Evolutionary conservation across 2,329 filamentous ascomycete species (phyloP).

Genomic region (Penicillium thymicola): DNA sequence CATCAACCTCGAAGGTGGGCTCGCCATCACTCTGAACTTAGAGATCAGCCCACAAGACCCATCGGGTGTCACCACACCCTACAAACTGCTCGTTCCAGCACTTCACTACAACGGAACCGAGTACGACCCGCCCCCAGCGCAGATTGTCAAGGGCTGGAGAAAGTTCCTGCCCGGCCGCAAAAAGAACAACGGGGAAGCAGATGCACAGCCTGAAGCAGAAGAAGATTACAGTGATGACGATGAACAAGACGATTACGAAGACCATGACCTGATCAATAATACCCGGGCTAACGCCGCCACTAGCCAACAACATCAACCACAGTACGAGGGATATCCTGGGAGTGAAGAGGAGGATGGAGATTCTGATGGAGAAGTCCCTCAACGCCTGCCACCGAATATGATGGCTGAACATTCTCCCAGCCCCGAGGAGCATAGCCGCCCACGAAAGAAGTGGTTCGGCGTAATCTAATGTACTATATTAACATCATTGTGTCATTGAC

Average conservation of each 20-base stretch:
- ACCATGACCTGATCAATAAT: constrained; percentile 24
- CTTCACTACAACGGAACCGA: constrained; percentile 54
- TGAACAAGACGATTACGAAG: constrained; percentile 23
- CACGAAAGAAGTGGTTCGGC: constrained; percentile 35
- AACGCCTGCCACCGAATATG: constrained; percentile 11
- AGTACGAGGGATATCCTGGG: constrained; percentile 23
- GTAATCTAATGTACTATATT: constrained; percentile 23
- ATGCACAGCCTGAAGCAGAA: constrained; percentile 11
- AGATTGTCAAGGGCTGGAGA: constrained; percentile 40
- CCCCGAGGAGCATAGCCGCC: constrained; percentile 15
- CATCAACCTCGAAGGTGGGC: constrained; percentile 74
- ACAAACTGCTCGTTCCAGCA: constrained; percentile 79
- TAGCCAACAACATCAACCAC: constrained; percentile 9
- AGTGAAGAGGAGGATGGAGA: constrained; percentile 20
- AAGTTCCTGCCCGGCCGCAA: constrained; percentile 36
- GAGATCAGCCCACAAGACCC: constrained; percentile 85
- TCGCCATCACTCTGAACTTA: constrained; percentile 85
- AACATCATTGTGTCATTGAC: constrained; percentile 6
- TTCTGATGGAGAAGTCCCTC: constrained; percentile 15
- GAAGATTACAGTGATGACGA: constrained; percentile 18
- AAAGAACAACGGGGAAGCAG: constrained; percentile 13
- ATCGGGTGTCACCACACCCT: constrained; percentile 80
- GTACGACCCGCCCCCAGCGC: constrained; percentile 36
- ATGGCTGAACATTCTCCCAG: constrained; percentile 3
- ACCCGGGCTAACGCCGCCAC: constrained; percentile 24